Evolutionary conservation across 2,329 filamentous ascomycete species (phyloP).

Genomic region (Ceratocystis lukuohia): DNA sequence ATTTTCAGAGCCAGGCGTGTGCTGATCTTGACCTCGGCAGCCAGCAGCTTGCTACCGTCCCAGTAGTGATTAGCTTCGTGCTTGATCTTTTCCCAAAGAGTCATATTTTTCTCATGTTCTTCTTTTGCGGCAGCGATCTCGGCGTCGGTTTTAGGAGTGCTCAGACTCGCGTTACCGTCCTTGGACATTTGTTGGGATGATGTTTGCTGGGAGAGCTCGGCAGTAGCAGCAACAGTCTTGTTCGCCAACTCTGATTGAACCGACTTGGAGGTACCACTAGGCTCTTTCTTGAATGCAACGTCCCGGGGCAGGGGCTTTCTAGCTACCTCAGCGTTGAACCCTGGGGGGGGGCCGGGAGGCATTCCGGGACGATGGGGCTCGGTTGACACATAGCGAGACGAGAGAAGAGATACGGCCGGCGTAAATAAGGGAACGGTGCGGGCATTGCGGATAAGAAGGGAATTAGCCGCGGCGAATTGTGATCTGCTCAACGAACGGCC

Average conservation of each 20-base stretch:
- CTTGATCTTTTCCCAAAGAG: conserved; percentile 83
- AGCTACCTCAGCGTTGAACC: conserved; percentile 80
- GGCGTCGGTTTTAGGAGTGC: conserved; percentile 29
- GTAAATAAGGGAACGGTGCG: conserved; percentile 26
- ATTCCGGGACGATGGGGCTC: conserved; percentile 42
- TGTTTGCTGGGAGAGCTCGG: conserved; percentile 21
- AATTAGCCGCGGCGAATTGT: conserved; percentile 19
- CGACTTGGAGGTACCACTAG: conserved; percentile 7
- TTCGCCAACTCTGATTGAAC: conserved; percentile 25
- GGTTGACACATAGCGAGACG: conserved; percentile 43
- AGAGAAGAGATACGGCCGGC: conserved; percentile 41
- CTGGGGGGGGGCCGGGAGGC: conserved; percentile 54
- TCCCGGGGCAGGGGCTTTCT: conserved; percentile 62
- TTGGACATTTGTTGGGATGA: conserved; percentile 21
- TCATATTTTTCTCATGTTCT: conserved; percentile 74
- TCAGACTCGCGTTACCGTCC: conserved; percentile 26
- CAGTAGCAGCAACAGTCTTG: conserved; percentile 21
- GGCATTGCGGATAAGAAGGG: conserved; percentile 18
- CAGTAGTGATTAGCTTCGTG: conserved; percentile 90
- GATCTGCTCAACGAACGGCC: conserved; percentile 19
- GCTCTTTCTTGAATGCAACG: conserved; percentile 27
- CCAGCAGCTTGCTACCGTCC: conserved; percentile 93
- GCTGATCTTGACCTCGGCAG: conserved; percentile 85
- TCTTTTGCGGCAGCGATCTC: conserved; percentile 38
- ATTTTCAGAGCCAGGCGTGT: conserved; percentile 86